Conservation (phyloP, 169 alveolate genomes). For the Plasmodium cynomolgi region DNA sequence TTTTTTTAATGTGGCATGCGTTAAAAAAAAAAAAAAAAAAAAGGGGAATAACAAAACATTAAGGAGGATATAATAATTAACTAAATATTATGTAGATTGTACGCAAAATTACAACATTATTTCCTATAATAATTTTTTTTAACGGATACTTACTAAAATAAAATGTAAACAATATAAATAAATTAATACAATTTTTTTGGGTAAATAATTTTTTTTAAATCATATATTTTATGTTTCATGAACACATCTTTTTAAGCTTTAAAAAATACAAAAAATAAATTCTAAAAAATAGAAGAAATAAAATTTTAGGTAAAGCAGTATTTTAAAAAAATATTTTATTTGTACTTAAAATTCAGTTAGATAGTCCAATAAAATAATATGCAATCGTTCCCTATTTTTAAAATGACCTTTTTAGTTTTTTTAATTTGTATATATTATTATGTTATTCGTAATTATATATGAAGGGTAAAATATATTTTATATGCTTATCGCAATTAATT, state of each 20-base stretch:
- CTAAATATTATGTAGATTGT: not conserved
- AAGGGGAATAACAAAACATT: not conserved
- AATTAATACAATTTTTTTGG: no score
- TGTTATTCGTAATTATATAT: not conserved
- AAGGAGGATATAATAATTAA: not conserved
- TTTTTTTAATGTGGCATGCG: no score
- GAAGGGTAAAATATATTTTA: not conserved
- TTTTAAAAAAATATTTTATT: no score
- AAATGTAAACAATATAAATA: not conserved
- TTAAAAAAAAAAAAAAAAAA: no score
- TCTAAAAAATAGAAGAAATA: no score
- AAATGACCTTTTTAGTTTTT: no score
- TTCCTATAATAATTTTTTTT: no score
- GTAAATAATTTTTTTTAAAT: no score
- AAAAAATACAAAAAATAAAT: no score
- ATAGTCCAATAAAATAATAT: not conserved
- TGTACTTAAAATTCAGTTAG: not conserved
- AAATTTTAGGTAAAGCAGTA: not conserved
- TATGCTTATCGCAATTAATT: not conserved
- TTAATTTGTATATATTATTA: no score
- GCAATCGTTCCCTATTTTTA: not conserved
- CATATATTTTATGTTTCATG: not conserved
- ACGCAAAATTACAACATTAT: not conserved
- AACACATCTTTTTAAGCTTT: not conserved
- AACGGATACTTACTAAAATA: not conserved